Percentiles rank a stretch among this genome's conserved stretches.
Conservation (phyloP, 257 asterid genomes). For the Oldenlandia corymbosa region DNA sequence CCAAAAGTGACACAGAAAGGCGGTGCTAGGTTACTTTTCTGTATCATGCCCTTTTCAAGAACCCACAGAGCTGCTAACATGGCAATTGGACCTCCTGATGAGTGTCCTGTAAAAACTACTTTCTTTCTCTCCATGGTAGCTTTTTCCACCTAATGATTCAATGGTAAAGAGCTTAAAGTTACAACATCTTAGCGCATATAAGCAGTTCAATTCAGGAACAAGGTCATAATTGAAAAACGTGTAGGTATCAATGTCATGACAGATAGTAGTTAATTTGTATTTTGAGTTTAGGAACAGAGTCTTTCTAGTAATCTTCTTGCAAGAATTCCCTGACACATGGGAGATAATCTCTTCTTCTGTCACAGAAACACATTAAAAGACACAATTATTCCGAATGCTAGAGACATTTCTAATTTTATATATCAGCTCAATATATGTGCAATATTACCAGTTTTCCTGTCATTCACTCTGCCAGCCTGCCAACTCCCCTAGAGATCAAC, state of each 20-base stretch:
- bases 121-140: constrained; percentile 55
- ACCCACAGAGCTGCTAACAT: constrained; percentile 70
- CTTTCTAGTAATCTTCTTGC: background rate
- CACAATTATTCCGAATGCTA: too few relatives aligned
- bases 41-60: constrained; percentile 56
- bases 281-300: background rate
- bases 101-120: constrained; percentile 76
- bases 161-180: background rate
- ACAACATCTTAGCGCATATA: constrained; percentile 2
- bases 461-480: background rate
- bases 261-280: too few relatives aligned
- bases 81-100: constrained; percentile 72
- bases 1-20: constrained; percentile 80
- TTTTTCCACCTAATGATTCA: constrained; percentile 58
- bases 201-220: background rate
- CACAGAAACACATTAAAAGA: too few relatives aligned
- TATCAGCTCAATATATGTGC: background rate
- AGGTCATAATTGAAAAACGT: background rate
- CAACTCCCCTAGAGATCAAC: background rate
- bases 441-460: background rate
- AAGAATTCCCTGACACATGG: background rate
- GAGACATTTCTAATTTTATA: background rate
- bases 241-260: too few relatives aligned
- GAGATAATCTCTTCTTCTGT: background rate
- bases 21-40: constrained; percentile 11